Base-by-base conservation (phyloP, 176 grass and related monocot genomes). In the Chrysopogon serrulatus region DNA sequence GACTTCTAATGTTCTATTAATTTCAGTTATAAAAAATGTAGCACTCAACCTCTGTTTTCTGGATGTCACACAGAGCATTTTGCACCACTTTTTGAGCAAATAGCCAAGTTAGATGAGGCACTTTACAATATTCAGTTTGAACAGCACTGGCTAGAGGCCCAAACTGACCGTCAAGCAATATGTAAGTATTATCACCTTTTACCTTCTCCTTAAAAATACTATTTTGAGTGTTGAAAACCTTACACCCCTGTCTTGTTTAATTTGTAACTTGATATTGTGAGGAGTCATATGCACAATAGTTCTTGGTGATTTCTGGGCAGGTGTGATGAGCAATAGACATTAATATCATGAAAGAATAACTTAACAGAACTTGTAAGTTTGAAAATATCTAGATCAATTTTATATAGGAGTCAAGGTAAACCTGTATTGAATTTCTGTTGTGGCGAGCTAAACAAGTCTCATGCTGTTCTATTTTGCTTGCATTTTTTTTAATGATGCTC, bases 71-170 rank as follows among this genome's bases (percentile, higher is more conserved):
- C 85, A 96, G 97, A 99, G 65, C 97, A 99, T 91, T 96, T 99
- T 89, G 70, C 87, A 49, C 93, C 97, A 67, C 71, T 99, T 34
- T 86, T 96, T 3, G 97, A 99, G 73, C 93, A 99, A 92, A 96
- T 99, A 82, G 90, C 89, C 9, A 99, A 99, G 71, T 89, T 99
- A 59, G 97, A 99, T 82, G 97, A 96, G 78, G 97, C 93, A 35
- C 92, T 99, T 86, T 99, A 94, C 75, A 99, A 96, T 34, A 99
- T 99, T 86, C 97, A 99, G 83, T 99, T 99, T 16, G 97, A 99
- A 82, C 97, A 99, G 86, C 97, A 99, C 80, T 99, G 97, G 97
- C 78, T 99, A 36, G 93, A 99, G 75, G 93, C 97, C 76, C 97
- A 99, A 81, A 99, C 93, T 12, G 97, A 99, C 56, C 97, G 91